A percentile compares a stretch with the other conserved stretches of the same genome.
Evolutionary conservation across 2,329 filamentous ascomycete species (phyloP).

Genomic region (Microsporum canis): DNA sequence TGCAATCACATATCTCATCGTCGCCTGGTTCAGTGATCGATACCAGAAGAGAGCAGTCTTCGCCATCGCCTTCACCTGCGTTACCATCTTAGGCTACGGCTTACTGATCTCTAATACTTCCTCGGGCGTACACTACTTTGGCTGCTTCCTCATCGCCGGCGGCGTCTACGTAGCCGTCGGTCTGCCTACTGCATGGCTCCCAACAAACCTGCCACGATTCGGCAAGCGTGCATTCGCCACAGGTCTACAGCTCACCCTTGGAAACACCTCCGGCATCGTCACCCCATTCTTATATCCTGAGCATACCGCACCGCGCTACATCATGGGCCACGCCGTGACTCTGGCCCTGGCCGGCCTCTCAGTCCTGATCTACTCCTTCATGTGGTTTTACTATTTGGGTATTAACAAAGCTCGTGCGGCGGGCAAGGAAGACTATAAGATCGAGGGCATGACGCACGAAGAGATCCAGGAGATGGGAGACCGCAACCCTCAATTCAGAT

Average conservation of each 20-base stretch:
- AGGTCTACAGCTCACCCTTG: conserved; percentile 58
- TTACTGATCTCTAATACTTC: conserved; percentile 52
- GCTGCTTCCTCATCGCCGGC: conserved; percentile 62
- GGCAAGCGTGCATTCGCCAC: conserved; percentile 64
- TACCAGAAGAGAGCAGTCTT: conserved; percentile 56
- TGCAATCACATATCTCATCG: conserved; percentile 55
- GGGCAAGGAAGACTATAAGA: conserved; percentile 30
- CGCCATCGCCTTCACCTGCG: conserved; percentile 48
- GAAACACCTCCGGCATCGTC: conserved; percentile 62
- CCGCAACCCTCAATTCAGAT: conserved; percentile 31
- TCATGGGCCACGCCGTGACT: conserved; percentile 51
- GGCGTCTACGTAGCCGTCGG: conserved; percentile 56
- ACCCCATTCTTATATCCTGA: conserved; percentile 47
- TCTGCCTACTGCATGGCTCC: conserved; percentile 45
- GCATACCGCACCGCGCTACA: conserved; percentile 45
- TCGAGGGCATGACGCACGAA: conserved; percentile 30
- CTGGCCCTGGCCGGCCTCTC: conserved; percentile 48
- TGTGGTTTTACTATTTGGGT: conserved; percentile 44
- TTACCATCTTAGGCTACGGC: conserved; percentile 58
- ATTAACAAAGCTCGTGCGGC: conserved; percentile 36
- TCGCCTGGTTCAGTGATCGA: conserved; percentile 54
- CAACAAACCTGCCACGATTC: conserved; percentile 61
- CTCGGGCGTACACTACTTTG: conserved; percentile 59
- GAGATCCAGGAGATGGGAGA: conserved; percentile 36
- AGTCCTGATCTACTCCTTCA: conserved; percentile 41